These are phyloP conservation scores for Anaeramoeba flamelloides DNA, from an alignment of 78 protist species.

Conservation along the genomic window DNA sequence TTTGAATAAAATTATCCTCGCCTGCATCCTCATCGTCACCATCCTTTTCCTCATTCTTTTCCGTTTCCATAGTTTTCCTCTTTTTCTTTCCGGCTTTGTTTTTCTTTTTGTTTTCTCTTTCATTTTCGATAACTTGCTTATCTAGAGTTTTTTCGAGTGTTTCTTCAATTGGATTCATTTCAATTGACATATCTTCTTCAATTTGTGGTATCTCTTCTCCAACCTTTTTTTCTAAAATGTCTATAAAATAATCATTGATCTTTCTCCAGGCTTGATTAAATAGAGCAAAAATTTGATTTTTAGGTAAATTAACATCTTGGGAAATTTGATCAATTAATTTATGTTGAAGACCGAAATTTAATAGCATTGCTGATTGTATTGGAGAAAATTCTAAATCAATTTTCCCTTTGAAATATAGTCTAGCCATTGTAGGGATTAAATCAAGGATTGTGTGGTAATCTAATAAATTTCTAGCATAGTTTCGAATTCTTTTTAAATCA, in stretches of 20 bases:
- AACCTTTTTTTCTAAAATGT: neutral
- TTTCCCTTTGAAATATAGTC: constrained; percentile 31
- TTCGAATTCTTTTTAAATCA: neutral
- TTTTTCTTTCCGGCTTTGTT: too few species aligned
- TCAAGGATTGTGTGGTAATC: constrained; percentile 79
- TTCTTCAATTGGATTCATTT: too few species aligned
- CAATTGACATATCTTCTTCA: neutral
- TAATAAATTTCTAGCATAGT: constrained; percentile 31
- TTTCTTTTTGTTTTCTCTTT: too few species aligned
- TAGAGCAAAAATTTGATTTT: constrained; percentile 29
- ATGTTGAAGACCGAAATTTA: constrained; percentile 73
- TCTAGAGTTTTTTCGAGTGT: too few species aligned
- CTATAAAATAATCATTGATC: neutral
- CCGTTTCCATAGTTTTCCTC: too few species aligned
- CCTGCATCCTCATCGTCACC: too few species aligned
- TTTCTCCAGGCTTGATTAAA: constrained; percentile 18
- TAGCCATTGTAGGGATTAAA: constrained; percentile 57
- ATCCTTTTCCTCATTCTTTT: too few species aligned
- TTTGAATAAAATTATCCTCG: too few species aligned
- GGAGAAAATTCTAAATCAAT: constrained; percentile 19
- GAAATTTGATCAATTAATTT: constrained; percentile 32
- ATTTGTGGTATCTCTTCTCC: neutral
- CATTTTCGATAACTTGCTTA: too few species aligned
- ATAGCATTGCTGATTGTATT: constrained; percentile 58
- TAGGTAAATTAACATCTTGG: constrained; percentile 10